phyloP scores from a whole-genome alignment of 805 yeast species.

The Starmerella sp. region DNA sequence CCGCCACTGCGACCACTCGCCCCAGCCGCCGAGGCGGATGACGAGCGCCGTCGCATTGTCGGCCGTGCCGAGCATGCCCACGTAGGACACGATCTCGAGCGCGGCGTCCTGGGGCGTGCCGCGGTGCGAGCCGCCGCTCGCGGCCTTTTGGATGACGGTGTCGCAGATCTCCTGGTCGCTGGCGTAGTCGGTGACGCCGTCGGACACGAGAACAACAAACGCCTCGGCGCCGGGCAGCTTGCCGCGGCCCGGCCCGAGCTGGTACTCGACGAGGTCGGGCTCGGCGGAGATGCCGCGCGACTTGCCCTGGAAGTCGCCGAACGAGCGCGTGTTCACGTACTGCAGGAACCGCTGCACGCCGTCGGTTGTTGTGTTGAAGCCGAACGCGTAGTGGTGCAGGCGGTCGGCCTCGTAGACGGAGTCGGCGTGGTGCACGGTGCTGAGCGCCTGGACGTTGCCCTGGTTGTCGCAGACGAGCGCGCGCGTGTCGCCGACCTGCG shows the following conservation, averaged over 20 bases:
- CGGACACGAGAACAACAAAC: constrained; percentile 70
- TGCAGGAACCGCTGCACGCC: constrained; percentile 79
- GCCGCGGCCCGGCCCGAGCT: constrained; percentile 13
- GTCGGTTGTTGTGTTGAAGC: constrained; percentile 71
- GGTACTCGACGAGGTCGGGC: constrained; percentile 53
- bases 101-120: constrained; percentile 85
- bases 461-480: constrained; percentile 71
- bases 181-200: constrained; percentile 73
- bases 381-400: constrained; percentile 50
- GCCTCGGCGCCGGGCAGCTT: constrained; percentile 72
- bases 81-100: constrained; percentile 69
- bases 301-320: constrained; percentile 79
- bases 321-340: constrained; percentile 85
- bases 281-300: constrained; percentile 80
- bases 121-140: constrained; percentile 42
- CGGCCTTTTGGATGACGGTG: constrained; percentile 55
- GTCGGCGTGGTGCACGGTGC: constrained; percentile 77
- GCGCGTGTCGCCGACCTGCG: constrained; percentile 89
- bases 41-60: constrained; percentile 94
- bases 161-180: constrained; percentile 90
- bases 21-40: constrained; percentile 80
- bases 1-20: constrained; percentile 63
- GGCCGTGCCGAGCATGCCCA: constrained; percentile 78
- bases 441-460: constrained; percentile 71
- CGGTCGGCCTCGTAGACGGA: constrained; percentile 68